Evolutionary conservation across 176 grass and related monocot genomes (phyloP).

Genomic region (Rhynchospora pubera): DNA sequence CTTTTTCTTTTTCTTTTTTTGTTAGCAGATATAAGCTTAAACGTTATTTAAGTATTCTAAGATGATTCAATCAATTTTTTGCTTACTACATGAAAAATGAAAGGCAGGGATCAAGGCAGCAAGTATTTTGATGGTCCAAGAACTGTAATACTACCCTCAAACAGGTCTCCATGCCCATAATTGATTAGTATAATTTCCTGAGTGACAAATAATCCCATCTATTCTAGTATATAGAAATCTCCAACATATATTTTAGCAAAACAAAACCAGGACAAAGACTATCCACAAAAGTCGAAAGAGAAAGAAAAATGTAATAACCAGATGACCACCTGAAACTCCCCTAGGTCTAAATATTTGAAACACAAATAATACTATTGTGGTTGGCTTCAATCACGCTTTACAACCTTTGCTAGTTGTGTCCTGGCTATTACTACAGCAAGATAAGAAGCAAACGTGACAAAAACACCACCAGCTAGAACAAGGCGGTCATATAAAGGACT

Average conservation of each 20-base stretch:
- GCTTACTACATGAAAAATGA: neutral
- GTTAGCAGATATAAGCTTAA: neutral
- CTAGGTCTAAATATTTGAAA: neutral
- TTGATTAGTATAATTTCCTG: neutral
- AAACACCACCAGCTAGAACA: constrained; percentile 45
- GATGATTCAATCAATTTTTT: neutral
- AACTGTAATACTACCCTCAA: neutral
- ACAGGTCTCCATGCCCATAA: neutral
- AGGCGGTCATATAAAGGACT: constrained; percentile 50
- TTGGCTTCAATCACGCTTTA: constrained; percentile 57
- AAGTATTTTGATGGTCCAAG: neutral
- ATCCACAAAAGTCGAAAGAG: neutral
- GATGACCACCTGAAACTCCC: neutral
- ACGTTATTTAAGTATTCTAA: neutral
- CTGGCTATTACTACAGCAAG: constrained; percentile 37
- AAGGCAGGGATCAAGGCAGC: neutral
- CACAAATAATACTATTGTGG: neutral
- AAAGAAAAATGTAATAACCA: neutral
- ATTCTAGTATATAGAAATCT: neutral
- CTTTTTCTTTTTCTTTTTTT: neutral
- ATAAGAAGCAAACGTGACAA: constrained; percentile 50
- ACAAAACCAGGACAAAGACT: neutral
- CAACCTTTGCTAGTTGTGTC: constrained; percentile 48
- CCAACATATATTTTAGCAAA: neutral
- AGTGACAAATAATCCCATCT: neutral